These are phyloP conservation scores for Dunaliella sp. DNA, from an alignment of 139 green algal genomes.

Conservation along the genomic window DNA sequence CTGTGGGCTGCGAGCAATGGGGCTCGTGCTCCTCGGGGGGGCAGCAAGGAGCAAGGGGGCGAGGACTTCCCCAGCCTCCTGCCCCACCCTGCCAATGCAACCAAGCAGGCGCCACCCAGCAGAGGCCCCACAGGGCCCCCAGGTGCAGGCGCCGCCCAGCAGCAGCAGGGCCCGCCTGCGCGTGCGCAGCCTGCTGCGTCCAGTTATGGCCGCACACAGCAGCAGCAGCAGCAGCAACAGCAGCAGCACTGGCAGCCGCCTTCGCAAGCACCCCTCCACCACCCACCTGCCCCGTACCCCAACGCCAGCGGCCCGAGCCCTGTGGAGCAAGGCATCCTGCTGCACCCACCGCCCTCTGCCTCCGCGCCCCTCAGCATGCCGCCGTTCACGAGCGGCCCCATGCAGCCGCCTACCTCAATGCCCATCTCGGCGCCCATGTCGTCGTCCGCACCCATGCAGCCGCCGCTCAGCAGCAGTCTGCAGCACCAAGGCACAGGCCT, in stretches of 20 bases:
- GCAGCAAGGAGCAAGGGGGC: neutral
- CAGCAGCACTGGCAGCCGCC: neutral
- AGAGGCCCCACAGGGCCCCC: neutral
- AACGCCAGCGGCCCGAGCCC: neutral
- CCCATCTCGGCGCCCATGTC: neutral
- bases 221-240: slow-evolving; percentile 2
- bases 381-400: neutral
- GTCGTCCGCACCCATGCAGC: neutral
- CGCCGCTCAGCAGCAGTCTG: neutral
- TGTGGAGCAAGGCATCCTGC: neutral
- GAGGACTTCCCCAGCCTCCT: neutral
- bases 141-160: neutral
- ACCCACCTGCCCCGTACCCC: neutral
- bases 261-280: neutral
- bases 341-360: neutral
- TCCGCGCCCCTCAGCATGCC: neutral
- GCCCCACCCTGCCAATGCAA: neutral
- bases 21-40: neutral
- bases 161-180: neutral
- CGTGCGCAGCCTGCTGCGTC: neutral
- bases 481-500: neutral
- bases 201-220: neutral
- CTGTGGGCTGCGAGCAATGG: neutral
- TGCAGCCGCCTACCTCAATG: neutral
- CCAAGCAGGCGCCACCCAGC: too few relatives aligned